Conservation (phyloP, 2,329 filamentous ascomycete genomes). For the Microcera coccophila region DNA sequence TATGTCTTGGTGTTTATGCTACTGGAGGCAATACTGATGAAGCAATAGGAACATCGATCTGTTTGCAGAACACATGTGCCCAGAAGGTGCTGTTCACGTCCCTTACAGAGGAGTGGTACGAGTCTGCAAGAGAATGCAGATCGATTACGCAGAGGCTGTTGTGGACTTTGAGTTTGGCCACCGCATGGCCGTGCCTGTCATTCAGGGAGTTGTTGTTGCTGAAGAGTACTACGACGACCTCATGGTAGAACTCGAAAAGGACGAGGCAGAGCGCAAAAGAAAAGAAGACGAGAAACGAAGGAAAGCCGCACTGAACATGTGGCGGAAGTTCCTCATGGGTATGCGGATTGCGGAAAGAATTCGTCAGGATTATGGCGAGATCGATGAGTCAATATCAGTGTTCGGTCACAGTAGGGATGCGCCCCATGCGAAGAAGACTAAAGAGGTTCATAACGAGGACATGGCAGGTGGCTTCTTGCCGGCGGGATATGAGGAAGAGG, state of each 20-base stretch:
- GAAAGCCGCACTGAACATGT: slow-evolving; percentile 68
- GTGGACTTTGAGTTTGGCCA: slow-evolving; percentile 96
- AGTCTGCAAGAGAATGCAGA: slow-evolving; percentile 76
- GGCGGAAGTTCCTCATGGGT: slow-evolving; percentile 85
- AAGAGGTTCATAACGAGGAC: slow-evolving; percentile 41
- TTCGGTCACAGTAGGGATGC: slow-evolving; percentile 47
- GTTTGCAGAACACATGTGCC: slow-evolving; percentile 91
- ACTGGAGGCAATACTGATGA: slow-evolving; percentile 16
- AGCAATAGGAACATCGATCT: slow-evolving; percentile 74
- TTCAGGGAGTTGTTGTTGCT: slow-evolving; percentile 85
- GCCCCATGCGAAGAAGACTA: slow-evolving; percentile 12
- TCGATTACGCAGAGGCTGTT: slow-evolving; percentile 91
- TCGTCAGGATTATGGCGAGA: slow-evolving; percentile 68
- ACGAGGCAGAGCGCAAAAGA: slow-evolving; percentile 68
- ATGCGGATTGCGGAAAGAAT: slow-evolving; percentile 77
- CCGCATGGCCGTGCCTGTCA: slow-evolving; percentile 87
- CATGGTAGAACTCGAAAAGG: slow-evolving; percentile 72
- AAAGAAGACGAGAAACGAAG: slow-evolving; percentile 82
- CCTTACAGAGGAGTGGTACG: slow-evolving; percentile 72
- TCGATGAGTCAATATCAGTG: slow-evolving; percentile 49
- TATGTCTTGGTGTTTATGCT: slow-evolving; percentile 17
- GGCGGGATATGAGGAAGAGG: slow-evolving; percentile 51
- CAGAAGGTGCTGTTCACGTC: slow-evolving; percentile 75
- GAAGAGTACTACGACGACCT: slow-evolving; percentile 71
- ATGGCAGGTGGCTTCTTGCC: slow-evolving; percentile 60